Conservation (phyloP, 2,329 filamentous ascomycete species). For the Arthrobotrys iridis region DNA sequence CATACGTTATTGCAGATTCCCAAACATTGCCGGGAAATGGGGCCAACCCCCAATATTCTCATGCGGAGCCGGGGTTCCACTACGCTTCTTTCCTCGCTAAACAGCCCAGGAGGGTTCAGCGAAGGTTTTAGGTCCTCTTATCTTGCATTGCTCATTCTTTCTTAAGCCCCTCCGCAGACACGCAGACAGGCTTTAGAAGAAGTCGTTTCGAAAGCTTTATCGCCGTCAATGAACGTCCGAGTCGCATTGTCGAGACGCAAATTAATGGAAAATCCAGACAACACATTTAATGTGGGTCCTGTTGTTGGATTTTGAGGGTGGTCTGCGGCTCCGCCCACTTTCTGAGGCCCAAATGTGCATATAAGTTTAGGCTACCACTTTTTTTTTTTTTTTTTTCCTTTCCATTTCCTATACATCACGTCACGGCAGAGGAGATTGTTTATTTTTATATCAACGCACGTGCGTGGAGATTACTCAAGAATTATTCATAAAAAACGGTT, state of each 20-base stretch:
- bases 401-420: slow-evolving; percentile 19
- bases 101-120: slow-evolving; percentile 13
- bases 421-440: slow-evolving; percentile 20
- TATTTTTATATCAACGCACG: slow-evolving; percentile 37
- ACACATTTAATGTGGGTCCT: slow-evolving; percentile 39
- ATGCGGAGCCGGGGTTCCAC: slow-evolving; percentile 15
- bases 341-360: slow-evolving; percentile 13
- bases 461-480: slow-evolving; percentile 36
- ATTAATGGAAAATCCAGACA: slow-evolving; percentile 1
- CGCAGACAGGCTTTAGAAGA: not conserved
- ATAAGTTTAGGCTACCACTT: slow-evolving; percentile 36
- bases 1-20: slow-evolving; percentile 4
- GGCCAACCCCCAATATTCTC: slow-evolving; percentile 5
- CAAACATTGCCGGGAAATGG: slow-evolving; percentile 14
- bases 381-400: slow-evolving; percentile 1
- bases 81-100: slow-evolving; percentile 6
- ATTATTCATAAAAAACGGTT: slow-evolving; percentile 1
- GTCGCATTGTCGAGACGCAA: not conserved
- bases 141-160: not conserved
- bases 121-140: not conserved
- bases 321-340: slow-evolving; percentile 29
- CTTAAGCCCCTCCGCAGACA: not conserved
- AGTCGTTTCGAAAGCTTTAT: not conserved
- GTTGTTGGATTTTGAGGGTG: slow-evolving; percentile 36
- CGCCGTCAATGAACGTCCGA: not conserved